Evolutionary conservation across 768 basidiomycete species (phyloP).

Genomic region (Lactarius akahatsu): DNA sequence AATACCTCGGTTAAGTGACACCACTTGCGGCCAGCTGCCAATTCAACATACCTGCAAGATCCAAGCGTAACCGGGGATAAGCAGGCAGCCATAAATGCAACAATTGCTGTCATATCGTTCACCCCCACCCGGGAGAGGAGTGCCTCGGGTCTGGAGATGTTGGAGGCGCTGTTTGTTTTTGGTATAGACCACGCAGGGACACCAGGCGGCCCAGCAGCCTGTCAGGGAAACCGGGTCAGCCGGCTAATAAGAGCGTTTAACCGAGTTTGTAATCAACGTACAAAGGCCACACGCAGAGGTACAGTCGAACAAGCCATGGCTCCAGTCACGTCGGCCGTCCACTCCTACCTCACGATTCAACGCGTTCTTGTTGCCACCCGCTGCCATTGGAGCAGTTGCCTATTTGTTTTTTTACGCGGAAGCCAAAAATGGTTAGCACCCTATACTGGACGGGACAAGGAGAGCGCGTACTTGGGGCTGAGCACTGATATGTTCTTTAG

Average conservation of each 20-base stretch:
- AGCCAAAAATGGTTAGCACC: background rate
- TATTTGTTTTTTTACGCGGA: background rate
- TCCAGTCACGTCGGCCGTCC: constrained; percentile 39
- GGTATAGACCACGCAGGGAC: constrained; percentile 44
- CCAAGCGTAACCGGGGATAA: constrained; percentile 37
- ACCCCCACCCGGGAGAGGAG: constrained; percentile 37
- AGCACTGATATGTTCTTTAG: background rate
- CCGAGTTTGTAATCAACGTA: constrained; percentile 19
- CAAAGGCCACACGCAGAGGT: constrained; percentile 32
- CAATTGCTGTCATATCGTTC: constrained; percentile 41
- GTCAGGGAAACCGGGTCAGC: constrained; percentile 8
- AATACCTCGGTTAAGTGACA: background rate
- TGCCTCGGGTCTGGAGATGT: constrained; percentile 38
- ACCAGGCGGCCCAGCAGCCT: constrained; percentile 42
- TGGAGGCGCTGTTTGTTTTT: constrained; percentile 43
- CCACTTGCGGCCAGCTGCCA: background rate
- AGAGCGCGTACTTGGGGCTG: background rate
- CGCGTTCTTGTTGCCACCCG: constrained; percentile 30
- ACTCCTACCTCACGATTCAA: constrained; percentile 30
- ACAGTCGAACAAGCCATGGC: constrained; percentile 33
- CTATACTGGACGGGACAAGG: background rate
- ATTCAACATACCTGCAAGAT: constrained; percentile 39
- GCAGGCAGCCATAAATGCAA: constrained; percentile 38
- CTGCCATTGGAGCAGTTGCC: constrained; percentile 2
- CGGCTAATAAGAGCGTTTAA: constrained; percentile 15